phyloP scores from a whole-genome alignment of 768 basidiomycete genomes.

The Collybiopsis luxurians region DNA sequence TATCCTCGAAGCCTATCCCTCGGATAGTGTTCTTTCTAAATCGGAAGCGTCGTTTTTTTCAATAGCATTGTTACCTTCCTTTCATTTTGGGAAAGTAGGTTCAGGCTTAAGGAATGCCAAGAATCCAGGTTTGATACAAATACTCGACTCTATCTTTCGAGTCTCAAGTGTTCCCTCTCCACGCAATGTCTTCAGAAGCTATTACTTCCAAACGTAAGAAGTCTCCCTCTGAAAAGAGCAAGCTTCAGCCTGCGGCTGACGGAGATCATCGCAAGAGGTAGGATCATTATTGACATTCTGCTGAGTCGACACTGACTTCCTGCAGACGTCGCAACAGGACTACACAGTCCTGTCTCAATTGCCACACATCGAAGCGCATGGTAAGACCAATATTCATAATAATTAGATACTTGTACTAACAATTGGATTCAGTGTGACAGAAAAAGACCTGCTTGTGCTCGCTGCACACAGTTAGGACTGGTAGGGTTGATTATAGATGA shows the following conservation, averaged over 20 bases:
- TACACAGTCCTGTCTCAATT: conserved; percentile 72
- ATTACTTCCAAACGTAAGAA: neutral
- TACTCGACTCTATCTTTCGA: neutral
- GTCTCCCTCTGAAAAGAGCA: neutral
- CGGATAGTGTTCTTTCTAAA: neutral
- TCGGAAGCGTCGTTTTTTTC: neutral
- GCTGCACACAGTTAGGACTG: conserved; percentile 50
- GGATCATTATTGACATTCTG: neutral
- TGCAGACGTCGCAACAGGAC: conserved; percentile 63
- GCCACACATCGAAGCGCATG: conserved; percentile 74
- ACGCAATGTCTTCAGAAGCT: conserved; percentile 1
- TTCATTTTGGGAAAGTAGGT: neutral
- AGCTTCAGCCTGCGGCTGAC: neutral
- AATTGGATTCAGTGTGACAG: conserved; percentile 37
- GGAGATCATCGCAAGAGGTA: conserved; percentile 10
- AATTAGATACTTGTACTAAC: neutral
- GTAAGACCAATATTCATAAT: conserved; percentile 32
- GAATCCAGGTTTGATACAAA: conserved; percentile 1
- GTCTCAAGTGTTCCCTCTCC: neutral
- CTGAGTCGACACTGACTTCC: conserved; percentile 7
- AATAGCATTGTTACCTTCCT: neutral
- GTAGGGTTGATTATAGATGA: conserved; percentile 31
- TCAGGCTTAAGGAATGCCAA: conserved; percentile 1
- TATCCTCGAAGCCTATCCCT: neutral
- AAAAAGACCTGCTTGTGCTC: conserved; percentile 47